Conservation (phyloP, 2,329 filamentous ascomycete species). For the Botrytis cinerea region DNA sequence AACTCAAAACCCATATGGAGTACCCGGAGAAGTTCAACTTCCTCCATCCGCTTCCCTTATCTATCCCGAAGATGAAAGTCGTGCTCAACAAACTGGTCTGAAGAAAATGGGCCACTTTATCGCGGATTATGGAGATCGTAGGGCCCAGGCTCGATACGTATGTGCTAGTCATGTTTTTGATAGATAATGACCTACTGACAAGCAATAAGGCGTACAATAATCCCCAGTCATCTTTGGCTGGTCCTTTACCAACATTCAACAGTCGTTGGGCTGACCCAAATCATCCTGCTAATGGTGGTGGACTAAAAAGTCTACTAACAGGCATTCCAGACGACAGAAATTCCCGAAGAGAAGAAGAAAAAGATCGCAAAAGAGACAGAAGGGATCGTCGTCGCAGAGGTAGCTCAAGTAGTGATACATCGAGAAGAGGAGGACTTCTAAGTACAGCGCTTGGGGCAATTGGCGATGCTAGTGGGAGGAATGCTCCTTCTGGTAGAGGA, state of each 20-base stretch:
- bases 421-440: background rate
- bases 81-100: conserved; percentile 32
- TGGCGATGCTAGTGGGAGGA: background rate
- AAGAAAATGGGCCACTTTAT: conserved; percentile 43
- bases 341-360: background rate
- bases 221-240: background rate
- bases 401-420: conserved; percentile 4
- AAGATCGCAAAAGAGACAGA: background rate
- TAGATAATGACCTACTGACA: background rate
- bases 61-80: background rate
- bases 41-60: background rate
- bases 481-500: too few species aligned
- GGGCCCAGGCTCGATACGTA: conserved; percentile 27
- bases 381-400: conserved; percentile 1
- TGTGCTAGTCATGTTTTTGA: background rate
- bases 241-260: conserved; percentile 5
- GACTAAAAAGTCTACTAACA: conserved; percentile 18
- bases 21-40: conserved; percentile 11
- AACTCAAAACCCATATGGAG: background rate
- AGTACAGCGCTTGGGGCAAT: background rate
- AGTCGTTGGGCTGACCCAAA: conserved; percentile 20
- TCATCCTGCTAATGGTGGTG: background rate
- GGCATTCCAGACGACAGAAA: conserved; percentile 1
- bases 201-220: background rate
- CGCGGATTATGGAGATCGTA: conserved; percentile 27